phyloP scores from a whole-genome alignment of 306 rosid genomes.

The Carpinus fangiana region DNA sequence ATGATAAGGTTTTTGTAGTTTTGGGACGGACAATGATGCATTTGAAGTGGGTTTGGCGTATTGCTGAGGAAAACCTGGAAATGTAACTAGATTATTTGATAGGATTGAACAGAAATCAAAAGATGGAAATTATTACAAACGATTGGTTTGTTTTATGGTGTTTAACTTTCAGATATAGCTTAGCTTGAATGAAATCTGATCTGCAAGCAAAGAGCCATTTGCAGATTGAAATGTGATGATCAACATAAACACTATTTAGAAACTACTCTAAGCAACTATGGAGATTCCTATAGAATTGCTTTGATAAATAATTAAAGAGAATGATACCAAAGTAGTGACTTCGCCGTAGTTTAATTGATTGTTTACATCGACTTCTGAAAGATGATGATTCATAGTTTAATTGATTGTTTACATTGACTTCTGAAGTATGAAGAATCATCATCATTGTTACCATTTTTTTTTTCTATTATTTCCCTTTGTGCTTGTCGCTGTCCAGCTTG shows the following conservation, averaged over 20 bases:
- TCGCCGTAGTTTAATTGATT: not conserved
- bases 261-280: not conserved
- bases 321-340: not conserved
- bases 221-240: not conserved
- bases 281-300: not conserved
- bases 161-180: not conserved
- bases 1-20: not conserved
- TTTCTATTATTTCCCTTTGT: not conserved
- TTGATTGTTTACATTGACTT: too few relatives aligned
- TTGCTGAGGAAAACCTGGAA: not conserved
- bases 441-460: not conserved
- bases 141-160: not conserved
- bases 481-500: not conserved
- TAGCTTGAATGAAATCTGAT: conserved; percentile 1
- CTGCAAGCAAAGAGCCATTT: not conserved
- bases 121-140: not conserved
- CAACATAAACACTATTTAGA: not conserved
- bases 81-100: not conserved
- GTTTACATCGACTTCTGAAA: too few relatives aligned
- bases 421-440: not conserved
- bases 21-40: not conserved
- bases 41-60: not conserved
- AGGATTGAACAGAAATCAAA: not conserved
- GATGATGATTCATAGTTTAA: too few relatives aligned
- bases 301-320: not conserved